Evolutionary conservation across 2,329 filamentous ascomycete species (phyloP).

Genomic region (Zalaria obscura): DNA sequence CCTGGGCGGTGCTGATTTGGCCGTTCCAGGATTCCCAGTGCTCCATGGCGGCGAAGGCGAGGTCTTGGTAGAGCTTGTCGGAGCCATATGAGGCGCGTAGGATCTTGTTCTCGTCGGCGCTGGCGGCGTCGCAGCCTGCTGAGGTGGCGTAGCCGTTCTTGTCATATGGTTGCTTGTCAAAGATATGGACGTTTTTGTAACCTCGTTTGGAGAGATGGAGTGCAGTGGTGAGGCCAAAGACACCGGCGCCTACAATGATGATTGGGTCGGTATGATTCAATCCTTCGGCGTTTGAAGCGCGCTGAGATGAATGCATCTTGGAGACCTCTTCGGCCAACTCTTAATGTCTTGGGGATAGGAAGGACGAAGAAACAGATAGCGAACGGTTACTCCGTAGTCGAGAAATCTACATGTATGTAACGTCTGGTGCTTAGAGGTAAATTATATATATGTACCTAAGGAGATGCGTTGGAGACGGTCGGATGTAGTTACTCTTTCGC

Average conservation of each 20-base stretch:
- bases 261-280: neutral
- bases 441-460: too few species aligned
- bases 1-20: neutral
- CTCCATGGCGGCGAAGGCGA: slow-evolving; percentile 12
- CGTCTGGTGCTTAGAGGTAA: too few species aligned
- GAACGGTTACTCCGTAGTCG: too few species aligned
- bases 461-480: too few species aligned
- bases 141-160: slow-evolving; percentile 8
- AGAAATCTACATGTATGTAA: too few species aligned
- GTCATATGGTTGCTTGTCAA: slow-evolving; percentile 9
- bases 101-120: slow-evolving; percentile 13
- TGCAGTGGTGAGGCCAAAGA: slow-evolving; percentile 29
- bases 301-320: neutral
- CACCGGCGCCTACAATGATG: slow-evolving; percentile 27
- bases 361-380: too few species aligned
- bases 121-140: slow-evolving; percentile 9
- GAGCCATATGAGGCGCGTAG: slow-evolving; percentile 11
- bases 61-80: slow-evolving; percentile 10
- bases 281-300: neutral
- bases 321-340: too few species aligned
- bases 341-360: too few species aligned
- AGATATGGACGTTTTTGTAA: slow-evolving; percentile 14
- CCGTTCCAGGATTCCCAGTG: slow-evolving; percentile 21
- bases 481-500: too few species aligned
- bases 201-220: slow-evolving; percentile 12